Percentiles rank a stretch among this genome's conserved stretches.
Conservation (phyloP, 2,329 filamentous ascomycete species). For the Cucurbitaria berberidis region DNA sequence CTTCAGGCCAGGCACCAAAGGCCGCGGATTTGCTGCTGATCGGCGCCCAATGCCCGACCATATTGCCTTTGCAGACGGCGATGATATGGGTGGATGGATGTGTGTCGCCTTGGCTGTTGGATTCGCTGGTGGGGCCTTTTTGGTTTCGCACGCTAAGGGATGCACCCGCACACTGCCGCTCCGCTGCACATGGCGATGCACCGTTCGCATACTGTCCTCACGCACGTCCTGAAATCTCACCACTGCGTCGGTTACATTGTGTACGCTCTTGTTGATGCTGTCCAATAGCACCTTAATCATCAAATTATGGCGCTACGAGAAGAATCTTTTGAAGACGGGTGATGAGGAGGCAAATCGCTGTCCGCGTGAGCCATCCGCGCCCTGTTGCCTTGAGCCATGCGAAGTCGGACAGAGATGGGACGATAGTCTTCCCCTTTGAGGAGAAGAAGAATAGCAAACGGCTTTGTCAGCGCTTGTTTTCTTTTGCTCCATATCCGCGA, state of each 20-base stretch:
- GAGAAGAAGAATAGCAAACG: too few relatives aligned
- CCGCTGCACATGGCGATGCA: constrained; percentile 16
- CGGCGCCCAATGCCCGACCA: constrained; percentile 35
- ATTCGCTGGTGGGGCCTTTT: constrained; percentile 27
- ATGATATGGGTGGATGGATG: constrained; percentile 19
- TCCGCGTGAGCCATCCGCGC: constrained; percentile 22
- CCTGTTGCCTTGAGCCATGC: constrained; percentile 34
- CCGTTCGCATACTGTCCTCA: constrained; percentile 23
- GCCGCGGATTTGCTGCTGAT: constrained; percentile 27
- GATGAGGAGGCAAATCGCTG: constrained; percentile 8
- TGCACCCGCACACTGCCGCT: too few relatives aligned
- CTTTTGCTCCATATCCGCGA: not conserved
- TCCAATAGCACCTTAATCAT: constrained; percentile 13
- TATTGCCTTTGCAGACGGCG: constrained; percentile 23
- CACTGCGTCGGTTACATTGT: constrained; percentile 2
- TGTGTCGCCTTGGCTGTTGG: constrained; percentile 21
- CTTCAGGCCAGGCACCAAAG: constrained; percentile 27
- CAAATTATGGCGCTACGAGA: constrained; percentile 3
- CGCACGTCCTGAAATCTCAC: constrained; percentile 10
- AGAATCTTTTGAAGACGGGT: not conserved
- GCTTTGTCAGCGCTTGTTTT: constrained; percentile 9
- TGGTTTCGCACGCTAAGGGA: constrained; percentile 24
- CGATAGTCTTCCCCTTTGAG: not conserved
- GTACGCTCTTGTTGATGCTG: not conserved
- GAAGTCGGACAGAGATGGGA: constrained; percentile 19